These are phyloP conservation scores for Neoboletus subvelutipes DNA, from an alignment of 768 basidiomycete genomes.

Conservation along the genomic window DNA sequence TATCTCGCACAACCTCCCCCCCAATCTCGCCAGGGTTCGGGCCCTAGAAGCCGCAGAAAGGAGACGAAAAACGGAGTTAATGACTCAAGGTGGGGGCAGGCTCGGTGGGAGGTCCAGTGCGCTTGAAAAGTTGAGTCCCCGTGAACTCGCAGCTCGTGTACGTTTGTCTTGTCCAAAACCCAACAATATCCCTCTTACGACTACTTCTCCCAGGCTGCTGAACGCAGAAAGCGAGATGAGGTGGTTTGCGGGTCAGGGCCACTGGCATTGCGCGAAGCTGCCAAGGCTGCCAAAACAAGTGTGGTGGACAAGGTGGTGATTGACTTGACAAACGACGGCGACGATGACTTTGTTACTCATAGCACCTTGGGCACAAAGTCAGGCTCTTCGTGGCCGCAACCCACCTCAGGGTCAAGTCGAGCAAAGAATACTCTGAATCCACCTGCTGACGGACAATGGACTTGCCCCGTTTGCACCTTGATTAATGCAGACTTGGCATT, in stretches of 20 bases:
- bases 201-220: slow-evolving; percentile 67
- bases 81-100: slow-evolving; percentile 54
- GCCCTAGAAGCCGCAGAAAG: slow-evolving; percentile 83
- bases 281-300: slow-evolving; percentile 68
- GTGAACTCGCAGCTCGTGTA: slow-evolving; percentile 64
- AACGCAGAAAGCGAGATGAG: slow-evolving; percentile 71
- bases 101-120: slow-evolving; percentile 54
- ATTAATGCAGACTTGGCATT: slow-evolving; percentile 48
- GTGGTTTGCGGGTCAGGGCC: slow-evolving; percentile 69
- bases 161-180: slow-evolving; percentile 40
- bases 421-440: not conserved
- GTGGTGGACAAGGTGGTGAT: slow-evolving; percentile 52
- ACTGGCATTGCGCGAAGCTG: slow-evolving; percentile 57
- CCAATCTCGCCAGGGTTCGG: slow-evolving; percentile 59
- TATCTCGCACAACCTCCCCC: slow-evolving; percentile 66
- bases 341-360: slow-evolving; percentile 1
- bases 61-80: slow-evolving; percentile 44
- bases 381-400: slow-evolving; percentile 6
- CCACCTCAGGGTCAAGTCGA: not conserved
- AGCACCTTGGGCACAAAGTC: slow-evolving; percentile 34
- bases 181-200: slow-evolving; percentile 1
- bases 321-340: slow-evolving; percentile 50
- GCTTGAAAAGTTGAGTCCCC: slow-evolving; percentile 48
- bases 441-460: slow-evolving; percentile 39
- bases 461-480: slow-evolving; percentile 64